Conservation (phyloP, 2,329 filamentous ascomycete genomes). For the Chaetomium sp. region DNA sequence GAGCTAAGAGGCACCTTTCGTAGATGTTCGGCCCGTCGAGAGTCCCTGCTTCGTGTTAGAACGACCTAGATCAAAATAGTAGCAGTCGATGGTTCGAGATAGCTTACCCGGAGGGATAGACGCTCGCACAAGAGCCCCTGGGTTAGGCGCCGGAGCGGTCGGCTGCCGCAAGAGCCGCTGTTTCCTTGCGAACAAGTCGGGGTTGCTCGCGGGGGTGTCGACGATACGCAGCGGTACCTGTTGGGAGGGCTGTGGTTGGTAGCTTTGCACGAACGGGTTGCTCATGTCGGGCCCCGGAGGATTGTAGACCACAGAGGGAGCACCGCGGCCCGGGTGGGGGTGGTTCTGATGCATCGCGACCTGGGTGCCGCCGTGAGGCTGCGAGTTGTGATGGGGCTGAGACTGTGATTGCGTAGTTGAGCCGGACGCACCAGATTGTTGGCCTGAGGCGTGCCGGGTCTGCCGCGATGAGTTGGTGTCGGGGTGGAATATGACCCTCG, state of each 20-base stretch:
- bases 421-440: constrained; percentile 36
- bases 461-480: constrained; percentile 69
- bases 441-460: constrained; percentile 58
- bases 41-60: constrained; percentile 34
- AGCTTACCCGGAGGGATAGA: constrained; percentile 32
- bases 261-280: constrained; percentile 65
- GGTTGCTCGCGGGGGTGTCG: constrained; percentile 73
- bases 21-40: constrained; percentile 86
- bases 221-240: constrained; percentile 71
- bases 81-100: not conserved
- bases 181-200: constrained; percentile 65
- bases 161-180: constrained; percentile 49
- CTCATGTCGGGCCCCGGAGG: constrained; percentile 58
- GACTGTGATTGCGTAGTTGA: constrained; percentile 32
- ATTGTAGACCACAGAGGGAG: constrained; percentile 52
- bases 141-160: constrained; percentile 50
- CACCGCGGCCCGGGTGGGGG: constrained; percentile 41
- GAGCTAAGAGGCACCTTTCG: constrained; percentile 78
- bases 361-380: constrained; percentile 38
- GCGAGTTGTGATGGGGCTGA: constrained; percentile 34
- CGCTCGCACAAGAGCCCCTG: constrained; percentile 45
- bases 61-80: not conserved
- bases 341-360: constrained; percentile 35
- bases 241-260: constrained; percentile 64
- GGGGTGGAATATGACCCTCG: constrained; percentile 82